Evolutionary conservation across 108 stramenopile genomes (phyloP), one percentile per base, ranked within the genome.

Genomic region (Pelagomonas calceolata): DNA sequence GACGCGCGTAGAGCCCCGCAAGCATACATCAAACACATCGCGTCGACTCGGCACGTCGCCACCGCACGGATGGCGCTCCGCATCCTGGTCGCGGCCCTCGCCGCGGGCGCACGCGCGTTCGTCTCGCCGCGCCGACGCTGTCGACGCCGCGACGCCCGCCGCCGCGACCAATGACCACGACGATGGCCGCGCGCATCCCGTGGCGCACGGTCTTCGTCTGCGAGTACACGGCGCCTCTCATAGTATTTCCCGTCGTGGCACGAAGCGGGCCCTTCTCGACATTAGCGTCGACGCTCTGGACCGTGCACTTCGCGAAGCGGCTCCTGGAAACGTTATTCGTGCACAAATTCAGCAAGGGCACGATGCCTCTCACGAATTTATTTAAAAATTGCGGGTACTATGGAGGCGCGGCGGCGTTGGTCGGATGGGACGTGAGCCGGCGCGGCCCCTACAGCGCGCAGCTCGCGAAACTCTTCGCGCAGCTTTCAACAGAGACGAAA

Each of bases 321-420:
- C 10, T 60, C 32, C 45, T 75, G 12, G 78, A 78, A 45, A 78
- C 78, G 21, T 29, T 70, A 14, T 74, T 74, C 63, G 78, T 78
- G 29, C 78, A 78, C 78, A 34, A 35, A 16, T 78, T 78, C 68
- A 67, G 66, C 44, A 34, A 44, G 34, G 68, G 68, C 4, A 78
- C 73, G 64, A 74, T 78, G 78, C 73, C 78, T 26, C 46, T 78
- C 68, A 3, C 17, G 34, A 73, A 78, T n/a, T 17, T 78, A 21
- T 74, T 73, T 43, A 68, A 69, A 32, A 78, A 78, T 63, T 68
- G 78, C 78, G 65, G 32, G 65, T 78, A 78, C 68, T 78, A 78
- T 66, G 74, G 67, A 34, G 0, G 43, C 30, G 73, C 69, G 33
- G 73, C 67, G 30, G 63, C 64, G 33, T 32, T 45, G 29, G 65